A percentile compares a stretch with the other conserved stretches of the same genome.
Evolutionary conservation across 2,329 filamentous ascomycete species (phyloP).

Genomic region (Chaetomium sp.): DNA sequence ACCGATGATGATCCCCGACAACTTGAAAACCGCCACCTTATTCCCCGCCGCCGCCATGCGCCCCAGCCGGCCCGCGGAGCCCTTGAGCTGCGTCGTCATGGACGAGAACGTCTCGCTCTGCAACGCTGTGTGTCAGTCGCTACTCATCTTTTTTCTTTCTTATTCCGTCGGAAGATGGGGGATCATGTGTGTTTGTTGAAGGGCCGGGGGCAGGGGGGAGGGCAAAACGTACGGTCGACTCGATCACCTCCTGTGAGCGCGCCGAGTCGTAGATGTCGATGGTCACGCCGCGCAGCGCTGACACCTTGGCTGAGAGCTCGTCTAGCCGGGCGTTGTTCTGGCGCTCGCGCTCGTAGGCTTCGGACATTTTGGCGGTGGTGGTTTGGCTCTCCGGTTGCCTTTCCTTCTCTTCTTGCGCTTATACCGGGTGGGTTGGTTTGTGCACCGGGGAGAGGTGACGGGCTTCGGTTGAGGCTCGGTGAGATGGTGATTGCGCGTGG

Average conservation of each 20-base stretch:
- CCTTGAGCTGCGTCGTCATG: conserved; percentile 80
- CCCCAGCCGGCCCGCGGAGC: conserved; percentile 77
- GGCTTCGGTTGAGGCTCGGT: background rate
- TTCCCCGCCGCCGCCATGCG: conserved; percentile 92
- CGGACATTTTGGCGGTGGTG: conserved; percentile 59
- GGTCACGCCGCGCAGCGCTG: conserved; percentile 87
- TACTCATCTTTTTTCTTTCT: background rate
- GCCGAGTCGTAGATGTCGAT: conserved; percentile 98
- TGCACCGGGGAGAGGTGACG: background rate
- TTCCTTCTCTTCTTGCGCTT: background rate
- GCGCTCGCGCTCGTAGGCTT: conserved; percentile 76
- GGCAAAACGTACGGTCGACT: conserved; percentile 69
- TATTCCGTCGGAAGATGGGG: background rate
- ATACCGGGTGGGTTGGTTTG: background rate
- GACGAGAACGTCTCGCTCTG: conserved; percentile 80
- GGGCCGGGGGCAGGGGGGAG: background rate
- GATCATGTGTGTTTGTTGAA: background rate
- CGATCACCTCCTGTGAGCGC: conserved; percentile 81
- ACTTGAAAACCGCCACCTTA: conserved; percentile 85
- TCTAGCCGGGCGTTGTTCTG: conserved; percentile 96
- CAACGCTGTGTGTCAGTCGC: background rate
- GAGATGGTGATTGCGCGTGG: background rate
- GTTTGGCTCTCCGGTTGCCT: background rate
- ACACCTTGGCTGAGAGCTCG: conserved; percentile 88
- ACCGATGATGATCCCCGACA: conserved; percentile 79